Evolutionary conservation across 1,139 yeast genomes (phyloP).

Genomic region (Hyphopichia pseudoburtonii): DNA sequence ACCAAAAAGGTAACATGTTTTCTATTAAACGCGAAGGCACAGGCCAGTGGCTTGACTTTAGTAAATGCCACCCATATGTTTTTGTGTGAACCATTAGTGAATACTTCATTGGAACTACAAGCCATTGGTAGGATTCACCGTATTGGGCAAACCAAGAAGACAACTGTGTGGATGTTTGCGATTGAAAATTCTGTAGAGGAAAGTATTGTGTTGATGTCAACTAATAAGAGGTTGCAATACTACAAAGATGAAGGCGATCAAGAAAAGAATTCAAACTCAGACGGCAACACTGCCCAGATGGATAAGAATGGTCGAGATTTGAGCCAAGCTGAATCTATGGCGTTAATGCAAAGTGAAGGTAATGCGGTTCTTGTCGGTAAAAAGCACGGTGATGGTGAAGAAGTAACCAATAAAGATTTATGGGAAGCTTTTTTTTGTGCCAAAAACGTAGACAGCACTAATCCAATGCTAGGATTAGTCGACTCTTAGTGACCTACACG

Average conservation of each 20-base stretch:
- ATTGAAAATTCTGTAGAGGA: slow-evolving; percentile 89
- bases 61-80: slow-evolving; percentile 91
- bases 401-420: slow-evolving; percentile 53
- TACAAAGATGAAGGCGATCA: slow-evolving; percentile 13
- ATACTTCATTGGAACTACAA: slow-evolving; percentile 81
- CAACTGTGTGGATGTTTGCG: slow-evolving; percentile 90
- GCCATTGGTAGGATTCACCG: slow-evolving; percentile 91
- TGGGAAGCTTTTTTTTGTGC: slow-evolving; percentile 61
- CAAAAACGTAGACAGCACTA: slow-evolving; percentile 6
- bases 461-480: slow-evolving; percentile 2
- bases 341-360: slow-evolving; percentile 39
- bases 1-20: slow-evolving; percentile 69
- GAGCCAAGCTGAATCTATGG: slow-evolving; percentile 35
- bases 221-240: slow-evolving; percentile 48
- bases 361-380: slow-evolving; percentile 42
- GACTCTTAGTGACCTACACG: neutral
- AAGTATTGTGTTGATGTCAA: slow-evolving; percentile 63
- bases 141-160: slow-evolving; percentile 79
- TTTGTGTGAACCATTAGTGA: slow-evolving; percentile 88
- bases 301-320: slow-evolving; percentile 21
- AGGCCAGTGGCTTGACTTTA: slow-evolving; percentile 86
- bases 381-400: slow-evolving; percentile 51
- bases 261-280: slow-evolving; percentile 1
- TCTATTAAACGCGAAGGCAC: slow-evolving; percentile 77
- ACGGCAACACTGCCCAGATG: neutral